Evolutionary conservation across 2,329 filamentous ascomycete species (phyloP).

Genomic region (Diplodia corticola): DNA sequence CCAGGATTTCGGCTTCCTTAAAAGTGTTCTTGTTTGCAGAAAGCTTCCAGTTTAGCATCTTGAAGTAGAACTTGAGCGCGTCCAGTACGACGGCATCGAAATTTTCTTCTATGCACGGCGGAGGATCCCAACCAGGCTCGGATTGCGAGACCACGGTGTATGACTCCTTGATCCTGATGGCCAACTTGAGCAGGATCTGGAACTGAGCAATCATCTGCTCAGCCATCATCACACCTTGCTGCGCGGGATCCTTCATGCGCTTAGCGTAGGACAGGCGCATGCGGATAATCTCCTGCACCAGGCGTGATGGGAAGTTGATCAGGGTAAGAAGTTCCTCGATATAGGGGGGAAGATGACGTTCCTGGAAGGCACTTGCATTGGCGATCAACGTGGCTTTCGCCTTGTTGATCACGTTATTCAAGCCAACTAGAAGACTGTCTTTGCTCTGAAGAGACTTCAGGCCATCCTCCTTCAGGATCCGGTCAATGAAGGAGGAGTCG

Average conservation of each 20-base stretch:
- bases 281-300: conserved; percentile 95
- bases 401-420: conserved; percentile 86
- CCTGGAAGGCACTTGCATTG: conserved; percentile 80
- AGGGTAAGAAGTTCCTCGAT: conserved; percentile 94
- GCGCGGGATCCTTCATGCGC: conserved; percentile 92
- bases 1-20: conserved; percentile 95
- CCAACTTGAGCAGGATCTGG: conserved; percentile 86
- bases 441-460: conserved; percentile 88
- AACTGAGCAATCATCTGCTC: conserved; percentile 99
- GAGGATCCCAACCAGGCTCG: conserved; percentile 91
- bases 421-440: conserved; percentile 76
- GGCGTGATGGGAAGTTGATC: conserved; percentile 93
- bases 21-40: conserved; percentile 98
- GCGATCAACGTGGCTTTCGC: conserved; percentile 88
- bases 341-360: conserved; percentile 89
- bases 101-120: conserved; percentile 93
- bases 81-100: conserved; percentile 92
- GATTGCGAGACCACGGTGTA: conserved; percentile 82
- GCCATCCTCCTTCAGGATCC: conserved; percentile 92
- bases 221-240: conserved; percentile 89
- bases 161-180: conserved; percentile 87
- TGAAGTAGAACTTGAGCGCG: conserved; percentile 96
- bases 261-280: conserved; percentile 88
- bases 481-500: conserved; percentile 90
- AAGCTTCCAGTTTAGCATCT: conserved; percentile 96